Base-by-base conservation (phyloP, 2,329 filamentous ascomycete genomes). In the Botryotinia narcissicola region DNA sequence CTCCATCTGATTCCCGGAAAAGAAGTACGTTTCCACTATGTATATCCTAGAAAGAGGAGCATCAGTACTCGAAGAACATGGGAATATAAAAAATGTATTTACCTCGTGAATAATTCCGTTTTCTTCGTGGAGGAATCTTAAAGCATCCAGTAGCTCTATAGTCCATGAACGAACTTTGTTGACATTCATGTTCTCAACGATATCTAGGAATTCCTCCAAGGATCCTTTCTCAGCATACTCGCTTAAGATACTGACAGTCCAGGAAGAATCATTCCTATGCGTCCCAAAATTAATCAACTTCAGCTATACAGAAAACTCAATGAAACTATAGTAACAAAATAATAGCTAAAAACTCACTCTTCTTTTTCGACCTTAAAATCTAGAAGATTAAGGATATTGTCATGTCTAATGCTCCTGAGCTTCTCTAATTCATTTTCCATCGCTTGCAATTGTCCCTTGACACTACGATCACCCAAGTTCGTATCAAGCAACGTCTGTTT, bases 91-190 rank as follows among this genome's bases (percentile, higher is more conserved):
- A 22, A 4, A 61, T 70, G 32, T 25, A n/a, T 51, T 25, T 69
- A 72, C 71, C 71, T 93, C 92, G 82, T 98, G 96, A 37, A 93
- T 86, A 73, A 98, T 87, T 32, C 94, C 94, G 80, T 93, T 91
- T 76, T 92, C 72, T 62, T 73, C 91, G 82, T 98, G 95, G 70
- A 97, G 89, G 81, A 92, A 97, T 74, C 94, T 92, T 42, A 99
- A 85, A 0, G 92, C 96, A 83, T 98, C 94, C 40, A 99, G 87
- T 29, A 99, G 86, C 79, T 97, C 94, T 74, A 95, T 90, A n/a
- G 94, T 96, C 92, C 94, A 98, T 37, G 93, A 91, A 71, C 94
- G 91, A 62, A 95, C 91, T 80, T 91, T 95, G 76, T 89, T 88
- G 70, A 93, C 88, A 60, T 92, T 89, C 69, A 98, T 84, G 44